Conservation (phyloP, 768 basidiomycete genomes). For the Amanita jacksonii region DNA sequence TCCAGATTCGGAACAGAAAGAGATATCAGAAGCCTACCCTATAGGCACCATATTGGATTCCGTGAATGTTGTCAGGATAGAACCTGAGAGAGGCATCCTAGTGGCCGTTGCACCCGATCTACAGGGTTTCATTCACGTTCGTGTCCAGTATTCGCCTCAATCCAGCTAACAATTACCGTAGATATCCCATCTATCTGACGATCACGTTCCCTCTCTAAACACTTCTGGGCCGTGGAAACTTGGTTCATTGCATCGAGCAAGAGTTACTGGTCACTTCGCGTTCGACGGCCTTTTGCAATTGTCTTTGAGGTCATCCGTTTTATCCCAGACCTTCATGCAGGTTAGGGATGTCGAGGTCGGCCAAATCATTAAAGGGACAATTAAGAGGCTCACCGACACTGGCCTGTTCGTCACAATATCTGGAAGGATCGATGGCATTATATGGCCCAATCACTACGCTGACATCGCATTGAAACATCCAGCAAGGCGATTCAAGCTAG, state of each 20-base stretch:
- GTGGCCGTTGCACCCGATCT: slow-evolving; percentile 54
- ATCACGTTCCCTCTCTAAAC: slow-evolving; percentile 75
- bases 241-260: slow-evolving; percentile 71
- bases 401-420: slow-evolving; percentile 81
- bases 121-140: slow-evolving; percentile 82
- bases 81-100: slow-evolving; percentile 75
- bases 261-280: slow-evolving; percentile 77
- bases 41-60: slow-evolving; percentile 64
- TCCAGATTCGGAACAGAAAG: slow-evolving; percentile 14
- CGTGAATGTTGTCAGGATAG: slow-evolving; percentile 66
- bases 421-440: slow-evolving; percentile 82
- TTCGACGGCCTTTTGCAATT: slow-evolving; percentile 86
- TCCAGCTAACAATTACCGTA: slow-evolving; percentile 22
- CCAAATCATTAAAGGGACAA: slow-evolving; percentile 75
- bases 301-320: slow-evolving; percentile 72
- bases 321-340: slow-evolving; percentile 82
- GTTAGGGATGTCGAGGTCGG: slow-evolving; percentile 79
- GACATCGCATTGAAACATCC: slow-evolving; percentile 94
- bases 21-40: slow-evolving; percentile 52
- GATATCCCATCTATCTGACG: slow-evolving; percentile 93
- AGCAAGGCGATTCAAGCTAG: slow-evolving; percentile 80
- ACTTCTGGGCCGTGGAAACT: slow-evolving; percentile 74
- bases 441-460: slow-evolving; percentile 93
- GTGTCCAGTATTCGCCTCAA: slow-evolving; percentile 18
- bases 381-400: slow-evolving; percentile 75